Evolutionary conservation across 2,329 filamentous ascomycete species (phyloP).

Genomic region (Myriosclerotinia scirpicola): DNA sequence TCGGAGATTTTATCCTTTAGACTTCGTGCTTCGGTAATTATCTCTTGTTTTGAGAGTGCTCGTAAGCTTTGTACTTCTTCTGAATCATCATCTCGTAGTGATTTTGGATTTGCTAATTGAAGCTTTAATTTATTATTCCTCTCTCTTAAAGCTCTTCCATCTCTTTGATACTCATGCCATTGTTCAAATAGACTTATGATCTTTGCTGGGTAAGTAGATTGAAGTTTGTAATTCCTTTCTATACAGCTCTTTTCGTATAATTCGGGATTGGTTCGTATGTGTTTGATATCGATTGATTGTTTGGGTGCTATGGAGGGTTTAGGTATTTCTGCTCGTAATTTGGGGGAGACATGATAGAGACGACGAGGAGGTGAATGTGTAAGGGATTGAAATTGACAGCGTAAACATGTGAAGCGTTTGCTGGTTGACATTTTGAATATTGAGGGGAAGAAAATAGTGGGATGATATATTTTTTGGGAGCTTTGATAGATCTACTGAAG

Average conservation of each 20-base stretch:
- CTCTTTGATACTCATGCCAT: constrained; percentile 60
- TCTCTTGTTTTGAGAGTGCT: constrained; percentile 48
- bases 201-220: constrained; percentile 54
- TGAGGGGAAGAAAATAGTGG: background rate
- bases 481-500: background rate
- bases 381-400: constrained; percentile 19
- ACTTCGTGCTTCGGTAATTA: constrained; percentile 62
- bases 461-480: constrained; percentile 16
- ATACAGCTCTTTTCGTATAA: constrained; percentile 81
- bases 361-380: background rate
- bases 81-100: constrained; percentile 45
- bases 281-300: constrained; percentile 77
- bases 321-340: constrained; percentile 12
- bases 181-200: constrained; percentile 57
- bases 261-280: constrained; percentile 82
- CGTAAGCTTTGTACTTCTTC: constrained; percentile 28
- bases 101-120: constrained; percentile 53
- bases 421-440: constrained; percentile 15
- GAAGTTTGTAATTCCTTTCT: constrained; percentile 74
- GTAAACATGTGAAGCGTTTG: constrained; percentile 18
- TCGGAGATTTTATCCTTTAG: constrained; percentile 62
- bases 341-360: constrained; percentile 18
- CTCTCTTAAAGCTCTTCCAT: constrained; percentile 62
- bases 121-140: constrained; percentile 64
- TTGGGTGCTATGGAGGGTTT: constrained; percentile 67